A percentile compares a stretch with the other conserved stretches of the same genome.
Conservation (phyloP, 441 rosid species). For the Dalechampia spathulata region DNA sequence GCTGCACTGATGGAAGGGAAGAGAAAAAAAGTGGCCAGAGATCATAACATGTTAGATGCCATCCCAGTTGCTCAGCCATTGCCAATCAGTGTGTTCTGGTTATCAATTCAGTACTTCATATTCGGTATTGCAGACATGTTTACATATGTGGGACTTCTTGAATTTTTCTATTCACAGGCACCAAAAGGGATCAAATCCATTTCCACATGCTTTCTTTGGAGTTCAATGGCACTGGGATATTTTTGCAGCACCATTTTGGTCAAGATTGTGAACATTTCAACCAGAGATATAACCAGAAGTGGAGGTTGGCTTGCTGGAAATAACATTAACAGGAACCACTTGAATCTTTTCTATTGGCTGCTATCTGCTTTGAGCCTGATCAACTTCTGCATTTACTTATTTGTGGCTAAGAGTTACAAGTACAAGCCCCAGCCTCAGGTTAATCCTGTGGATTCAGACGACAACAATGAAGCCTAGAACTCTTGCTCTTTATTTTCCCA, state of each 20-base stretch:
- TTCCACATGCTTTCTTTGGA: slow-evolving; percentile 56
- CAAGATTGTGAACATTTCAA: slow-evolving; percentile 40
- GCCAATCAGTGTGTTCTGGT: slow-evolving; percentile 49
- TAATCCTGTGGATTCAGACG: slow-evolving; percentile 1
- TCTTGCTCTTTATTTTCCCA: no score
- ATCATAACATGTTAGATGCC: slow-evolving; percentile 45
- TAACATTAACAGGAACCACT: slow-evolving; percentile 50
- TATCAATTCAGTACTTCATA: slow-evolving; percentile 49
- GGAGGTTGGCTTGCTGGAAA: slow-evolving; percentile 61
- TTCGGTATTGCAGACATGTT: slow-evolving; percentile 61
- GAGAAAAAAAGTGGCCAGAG: slow-evolving; percentile 38
- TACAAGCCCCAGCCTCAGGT: slow-evolving; percentile 33
- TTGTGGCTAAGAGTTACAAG: slow-evolving; percentile 36
- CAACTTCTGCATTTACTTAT: slow-evolving; percentile 44
- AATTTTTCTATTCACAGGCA: slow-evolving; percentile 58
- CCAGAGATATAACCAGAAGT: slow-evolving; percentile 27
- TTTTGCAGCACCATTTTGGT: slow-evolving; percentile 41
- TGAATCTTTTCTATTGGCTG: slow-evolving; percentile 46
- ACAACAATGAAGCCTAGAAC: neutral
- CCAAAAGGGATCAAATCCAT: slow-evolving; percentile 42
- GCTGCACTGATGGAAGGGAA: slow-evolving; percentile 49
- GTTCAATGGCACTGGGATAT: slow-evolving; percentile 56
- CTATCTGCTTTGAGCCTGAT: slow-evolving; percentile 37
- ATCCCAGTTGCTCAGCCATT: slow-evolving; percentile 33
- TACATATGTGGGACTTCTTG: slow-evolving; percentile 45